Evolutionary conservation across 2,329 filamentous ascomycete genomes (phyloP).

Genomic region (Huntiella decipiens): DNA sequence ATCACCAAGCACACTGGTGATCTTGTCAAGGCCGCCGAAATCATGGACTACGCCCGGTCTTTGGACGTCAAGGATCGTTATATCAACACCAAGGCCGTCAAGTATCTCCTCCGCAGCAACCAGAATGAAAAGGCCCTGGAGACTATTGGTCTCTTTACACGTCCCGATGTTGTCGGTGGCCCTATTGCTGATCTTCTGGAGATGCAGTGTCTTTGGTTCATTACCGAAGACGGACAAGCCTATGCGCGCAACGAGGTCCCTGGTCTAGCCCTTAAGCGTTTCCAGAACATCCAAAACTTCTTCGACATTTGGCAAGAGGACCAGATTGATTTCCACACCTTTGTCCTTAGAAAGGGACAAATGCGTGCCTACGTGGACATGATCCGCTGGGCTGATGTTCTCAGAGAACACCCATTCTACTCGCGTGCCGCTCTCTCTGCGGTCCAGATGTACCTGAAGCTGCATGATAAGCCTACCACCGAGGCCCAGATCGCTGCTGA

Average conservation of each 20-base stretch:
- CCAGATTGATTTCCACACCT: conserved; percentile 96
- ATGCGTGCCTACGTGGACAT: conserved; percentile 90
- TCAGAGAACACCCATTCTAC: conserved; percentile 88
- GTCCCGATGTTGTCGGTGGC: conserved; percentile 73
- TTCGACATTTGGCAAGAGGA: conserved; percentile 98
- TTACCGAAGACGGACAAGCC: conserved; percentile 87
- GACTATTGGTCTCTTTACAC: conserved; percentile 85
- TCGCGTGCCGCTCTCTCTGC: conserved; percentile 66
- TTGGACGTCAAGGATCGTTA: conserved; percentile 84
- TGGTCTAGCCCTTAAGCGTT: conserved; percentile 77
- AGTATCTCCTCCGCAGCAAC: conserved; percentile 87
- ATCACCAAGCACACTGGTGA: conserved; percentile 86
- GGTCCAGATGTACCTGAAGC: conserved; percentile 57
- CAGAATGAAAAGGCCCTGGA: conserved; percentile 71
- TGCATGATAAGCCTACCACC: conserved; percentile 51
- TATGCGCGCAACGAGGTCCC: conserved; percentile 66
- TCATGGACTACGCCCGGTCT: conserved; percentile 72
- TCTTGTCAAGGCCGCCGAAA: conserved; percentile 56
- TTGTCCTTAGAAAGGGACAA: conserved; percentile 91
- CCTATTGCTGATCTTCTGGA: conserved; percentile 81
- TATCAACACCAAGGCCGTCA: conserved; percentile 95
- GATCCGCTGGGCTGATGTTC: conserved; percentile 83
- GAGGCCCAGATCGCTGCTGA: conserved; percentile 33
- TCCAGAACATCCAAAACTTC: conserved; percentile 73
- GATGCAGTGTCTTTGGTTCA: conserved; percentile 97